Conservation (phyloP, 2,329 filamentous ascomycete genomes). For the Bipolaris victoriae region DNA sequence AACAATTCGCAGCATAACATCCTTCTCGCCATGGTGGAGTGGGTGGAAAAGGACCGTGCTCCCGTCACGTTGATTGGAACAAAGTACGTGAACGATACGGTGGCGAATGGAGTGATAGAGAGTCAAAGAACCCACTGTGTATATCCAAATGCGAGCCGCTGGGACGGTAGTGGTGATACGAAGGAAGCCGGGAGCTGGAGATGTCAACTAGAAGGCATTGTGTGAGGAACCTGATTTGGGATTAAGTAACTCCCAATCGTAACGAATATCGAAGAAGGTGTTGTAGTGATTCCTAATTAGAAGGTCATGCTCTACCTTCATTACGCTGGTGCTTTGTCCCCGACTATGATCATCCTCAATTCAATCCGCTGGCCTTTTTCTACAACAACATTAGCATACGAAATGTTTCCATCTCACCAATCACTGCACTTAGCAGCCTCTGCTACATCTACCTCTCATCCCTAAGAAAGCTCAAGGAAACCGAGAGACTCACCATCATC, state of each 20-base stretch:
- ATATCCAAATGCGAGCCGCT: conserved; percentile 27
- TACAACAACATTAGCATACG: neutral
- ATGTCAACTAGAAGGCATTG: conserved; percentile 6
- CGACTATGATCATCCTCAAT: neutral
- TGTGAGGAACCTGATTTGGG: neutral
- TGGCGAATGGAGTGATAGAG: conserved; percentile 8
- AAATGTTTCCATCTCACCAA: neutral
- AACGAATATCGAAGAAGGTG: neutral
- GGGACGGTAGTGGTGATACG: conserved; percentile 22
- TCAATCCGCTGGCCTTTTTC: neutral
- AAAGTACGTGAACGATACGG: conserved; percentile 19
- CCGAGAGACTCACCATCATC: neutral
- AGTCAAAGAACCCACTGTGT: conserved; percentile 25
- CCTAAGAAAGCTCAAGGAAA: neutral
- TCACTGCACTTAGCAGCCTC: neutral
- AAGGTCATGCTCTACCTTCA: neutral
- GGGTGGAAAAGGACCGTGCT: conserved; percentile 49
- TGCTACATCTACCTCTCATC: neutral
- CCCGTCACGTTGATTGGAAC: conserved; percentile 43
- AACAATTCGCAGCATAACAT: conserved; percentile 44
- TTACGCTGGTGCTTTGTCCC: neutral
- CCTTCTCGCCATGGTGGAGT: conserved; percentile 52
- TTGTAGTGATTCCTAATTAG: neutral
- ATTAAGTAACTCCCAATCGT: too few species aligned
- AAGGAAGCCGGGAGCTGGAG: conserved; percentile 13